phyloP scores from a whole-genome alignment of 805 yeast genomes.

The Yarrowia sp. region DNA sequence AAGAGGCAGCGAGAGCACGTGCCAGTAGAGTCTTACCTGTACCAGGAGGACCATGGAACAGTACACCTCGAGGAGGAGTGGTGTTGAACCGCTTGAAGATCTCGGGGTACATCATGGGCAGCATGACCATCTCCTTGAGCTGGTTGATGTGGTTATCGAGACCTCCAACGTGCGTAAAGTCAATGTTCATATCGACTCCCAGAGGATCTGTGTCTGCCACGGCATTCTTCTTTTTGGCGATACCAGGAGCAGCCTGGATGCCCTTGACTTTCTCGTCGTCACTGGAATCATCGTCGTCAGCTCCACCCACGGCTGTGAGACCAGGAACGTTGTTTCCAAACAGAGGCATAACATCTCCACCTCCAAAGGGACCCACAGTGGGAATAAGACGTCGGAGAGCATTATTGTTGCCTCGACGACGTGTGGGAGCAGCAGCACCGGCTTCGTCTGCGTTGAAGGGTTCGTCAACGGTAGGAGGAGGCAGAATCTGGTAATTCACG shows the following conservation, averaged over 20 bases:
- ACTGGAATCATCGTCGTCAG: conserved; percentile 55
- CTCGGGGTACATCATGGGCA: conserved; percentile 93
- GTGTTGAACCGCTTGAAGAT: conserved; percentile 86
- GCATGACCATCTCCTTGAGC: conserved; percentile 93
- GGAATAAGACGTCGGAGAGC: conserved; percentile 78
- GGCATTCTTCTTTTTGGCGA: conserved; percentile 43
- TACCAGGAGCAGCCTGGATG: conserved; percentile 40
- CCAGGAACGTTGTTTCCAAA: conserved; percentile 73
- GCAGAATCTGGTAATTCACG: conserved; percentile 82
- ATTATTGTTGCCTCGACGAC: conserved; percentile 54
- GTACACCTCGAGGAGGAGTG: conserved; percentile 96
- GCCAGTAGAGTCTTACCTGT: conserved; percentile 99
- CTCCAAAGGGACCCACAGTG: conserved; percentile 98
- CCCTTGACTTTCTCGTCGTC: conserved; percentile 52
- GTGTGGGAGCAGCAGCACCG: conserved; percentile 46
- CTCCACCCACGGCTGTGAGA: conserved; percentile 44
- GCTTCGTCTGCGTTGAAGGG: conserved; percentile 49
- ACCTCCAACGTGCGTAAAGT: conserved; percentile 88
- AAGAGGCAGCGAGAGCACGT: conserved; percentile 93
- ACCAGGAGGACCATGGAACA: conserved; percentile 99
- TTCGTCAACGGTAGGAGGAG: conserved; percentile 62
- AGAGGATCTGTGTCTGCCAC: conserved; percentile 92
- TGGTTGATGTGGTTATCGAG: conserved; percentile 88
- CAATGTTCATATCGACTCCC: conserved; percentile 87
- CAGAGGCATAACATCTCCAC: conserved; percentile 85